Percentiles rank a stretch among this genome's conserved stretches.
Conservation (phyloP, 768 basidiomycete genomes). For the Rhodotorula sphaerocarpa region DNA sequence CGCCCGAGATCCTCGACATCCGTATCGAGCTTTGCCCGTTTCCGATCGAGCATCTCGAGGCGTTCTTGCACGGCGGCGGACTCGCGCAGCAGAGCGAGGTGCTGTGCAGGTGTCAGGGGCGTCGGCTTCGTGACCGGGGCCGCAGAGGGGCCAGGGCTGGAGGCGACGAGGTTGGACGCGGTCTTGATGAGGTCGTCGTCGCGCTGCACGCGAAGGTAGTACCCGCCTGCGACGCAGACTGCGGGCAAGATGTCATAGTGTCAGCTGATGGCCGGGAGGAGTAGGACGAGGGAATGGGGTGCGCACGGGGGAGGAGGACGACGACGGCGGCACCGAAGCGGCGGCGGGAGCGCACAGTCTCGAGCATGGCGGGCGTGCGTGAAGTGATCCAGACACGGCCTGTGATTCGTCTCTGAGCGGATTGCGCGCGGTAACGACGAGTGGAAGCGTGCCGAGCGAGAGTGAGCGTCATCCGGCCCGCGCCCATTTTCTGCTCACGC, state of each 20-base stretch:
- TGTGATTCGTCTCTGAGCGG: too few relatives aligned
- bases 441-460: background rate
- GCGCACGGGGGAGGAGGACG: slow-evolving; percentile 15
- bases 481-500: background rate
- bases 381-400: too few relatives aligned
- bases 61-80: background rate
- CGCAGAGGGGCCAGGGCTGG: background rate
- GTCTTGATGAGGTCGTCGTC: background rate
- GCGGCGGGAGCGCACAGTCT: slow-evolving; percentile 14
- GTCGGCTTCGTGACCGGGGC: background rate
- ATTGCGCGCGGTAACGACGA: too few relatives aligned
- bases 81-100: background rate
- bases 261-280: too few relatives aligned
- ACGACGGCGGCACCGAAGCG: slow-evolving; percentile 20
- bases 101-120: background rate
- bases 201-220: slow-evolving; percentile 14
- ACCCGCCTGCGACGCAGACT: slow-evolving; percentile 23
- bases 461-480: background rate
- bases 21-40: background rate
- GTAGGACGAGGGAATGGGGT: too few relatives aligned
- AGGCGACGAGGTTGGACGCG: background rate
- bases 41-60: background rate
- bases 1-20: background rate
- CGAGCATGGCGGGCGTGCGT: slow-evolving; percentile 12
- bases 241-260: too few relatives aligned